Evolutionary conservation across 179 eudicot species (phyloP).

Genomic region (Pouteria campechiana): DNA sequence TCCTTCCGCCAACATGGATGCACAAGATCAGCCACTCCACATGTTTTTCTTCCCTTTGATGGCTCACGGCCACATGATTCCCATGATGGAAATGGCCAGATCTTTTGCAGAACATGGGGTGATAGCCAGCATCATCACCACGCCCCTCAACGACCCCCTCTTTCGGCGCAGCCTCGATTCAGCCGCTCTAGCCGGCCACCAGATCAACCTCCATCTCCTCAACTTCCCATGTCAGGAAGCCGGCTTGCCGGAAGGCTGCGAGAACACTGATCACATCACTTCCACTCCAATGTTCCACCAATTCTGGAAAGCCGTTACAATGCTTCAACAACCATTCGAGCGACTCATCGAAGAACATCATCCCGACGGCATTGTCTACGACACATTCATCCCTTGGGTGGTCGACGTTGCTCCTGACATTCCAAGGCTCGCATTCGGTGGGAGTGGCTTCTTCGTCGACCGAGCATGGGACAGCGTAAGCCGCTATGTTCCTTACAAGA

Average conservation of each 20-base stretch:
- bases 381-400: conserved; percentile 26
- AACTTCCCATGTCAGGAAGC: conserved; percentile 15
- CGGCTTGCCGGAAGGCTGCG: conserved; percentile 21
- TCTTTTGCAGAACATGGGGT: conserved; percentile 20
- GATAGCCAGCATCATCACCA: conserved; percentile 19
- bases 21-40: conserved; percentile 17
- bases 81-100: conserved; percentile 28
- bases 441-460: conserved; percentile 14
- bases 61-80: conserved; percentile 43
- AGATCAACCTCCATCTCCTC: conserved; percentile 10
- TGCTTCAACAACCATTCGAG: conserved; percentile 19
- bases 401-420: conserved; percentile 19
- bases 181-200: conserved; percentile 2
- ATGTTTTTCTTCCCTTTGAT: conserved; percentile 24
- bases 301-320: conserved; percentile 11
- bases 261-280: conserved; percentile 32
- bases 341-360: conserved; percentile 11
- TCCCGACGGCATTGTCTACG: conserved; percentile 33
- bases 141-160: conserved; percentile 24
- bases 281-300: conserved; percentile 6
- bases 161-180: conserved; percentile 10
- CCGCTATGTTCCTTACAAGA: conserved; percentile 3
- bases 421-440: conserved; percentile 29
- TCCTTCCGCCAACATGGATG: too few species aligned
- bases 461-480: conserved; percentile 19